Base-by-base conservation (phyloP, 768 basidiomycete species). In the Solioccasus polychromus region DNA sequence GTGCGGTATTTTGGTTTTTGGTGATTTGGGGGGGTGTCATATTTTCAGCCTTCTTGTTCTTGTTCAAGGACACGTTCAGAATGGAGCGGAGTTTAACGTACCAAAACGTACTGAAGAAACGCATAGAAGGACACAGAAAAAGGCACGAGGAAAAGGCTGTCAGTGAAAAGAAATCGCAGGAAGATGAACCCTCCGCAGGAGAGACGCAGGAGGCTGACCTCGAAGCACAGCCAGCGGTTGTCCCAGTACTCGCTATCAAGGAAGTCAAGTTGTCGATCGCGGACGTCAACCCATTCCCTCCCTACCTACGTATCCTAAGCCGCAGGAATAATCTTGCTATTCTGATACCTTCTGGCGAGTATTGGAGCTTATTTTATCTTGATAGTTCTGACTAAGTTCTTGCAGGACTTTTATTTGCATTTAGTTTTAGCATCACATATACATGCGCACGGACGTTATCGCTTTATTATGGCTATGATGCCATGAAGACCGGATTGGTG, bases 1-100 rank as follows among this genome's bases (percentile, higher is more conserved):
- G 92, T 26, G 81, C 85, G 1, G 78, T 87, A 1, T 92, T 95
- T 66, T 93, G 88, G 79, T 91, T 93, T 60, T 71, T 93, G 28
- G 71, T 78, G 2, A 82, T 85, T 24, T 75, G 82, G 52, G 77
- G 78, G 5, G 82, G 79, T 0, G 35, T 73, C 12, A 78, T 75
- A 44, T 70, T 79, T 45, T 30, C 78, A 18, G 67, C 74, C 14
- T 89, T 90, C 63, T 47, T 87, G 26, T 61, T 83, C n/a, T 67
- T 83, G 57, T 89, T 92, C 71, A 77, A 76, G 44, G 91, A 96
- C 59, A 92, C 90, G 0, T 94, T 88, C 68, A 77, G 92, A 25
- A 74, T 75, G 50, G 89, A 94, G 57, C 82, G 93, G 29, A 93
- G 91, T 45, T 65, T 86, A 14, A 74, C 80, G 1, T 95, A 94